phyloP scores from a whole-genome alignment of 2,329 filamentous ascomycete species.

The Chaetomiaceae sp. region DNA sequence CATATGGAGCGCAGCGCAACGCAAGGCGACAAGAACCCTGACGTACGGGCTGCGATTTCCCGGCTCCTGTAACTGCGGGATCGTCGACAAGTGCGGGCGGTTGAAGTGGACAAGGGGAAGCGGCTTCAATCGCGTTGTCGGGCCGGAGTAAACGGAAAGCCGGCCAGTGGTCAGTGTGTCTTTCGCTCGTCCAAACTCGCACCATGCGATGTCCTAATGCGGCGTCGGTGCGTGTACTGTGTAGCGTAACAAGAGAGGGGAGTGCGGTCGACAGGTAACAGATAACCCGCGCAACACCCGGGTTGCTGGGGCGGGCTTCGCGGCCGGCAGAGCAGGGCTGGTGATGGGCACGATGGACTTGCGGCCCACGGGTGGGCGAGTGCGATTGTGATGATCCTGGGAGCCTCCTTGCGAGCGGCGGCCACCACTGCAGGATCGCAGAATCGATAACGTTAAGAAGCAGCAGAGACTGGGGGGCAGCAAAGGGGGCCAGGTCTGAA shows the following conservation, averaged over 20 bases:
- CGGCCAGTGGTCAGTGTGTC: background rate
- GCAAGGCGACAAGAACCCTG: constrained; percentile 3
- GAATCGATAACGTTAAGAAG: constrained; percentile 25
- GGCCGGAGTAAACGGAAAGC: constrained; percentile 4
- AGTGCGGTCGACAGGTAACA: constrained; percentile 3
- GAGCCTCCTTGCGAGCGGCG: constrained; percentile 8
- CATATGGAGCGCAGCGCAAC: constrained; percentile 5
- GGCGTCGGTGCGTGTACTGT: background rate
- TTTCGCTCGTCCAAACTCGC: constrained; percentile 4
- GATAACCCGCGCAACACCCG: constrained; percentile 2
- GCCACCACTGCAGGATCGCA: constrained; percentile 16
- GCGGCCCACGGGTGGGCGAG: too few relatives aligned
- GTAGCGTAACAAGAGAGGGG: background rate
- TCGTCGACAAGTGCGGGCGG: constrained; percentile 11
- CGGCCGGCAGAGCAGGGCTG: constrained; percentile 2
- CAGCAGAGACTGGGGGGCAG: constrained; percentile 1
- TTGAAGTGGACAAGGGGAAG: background rate
- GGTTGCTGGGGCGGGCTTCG: constrained; percentile 9
- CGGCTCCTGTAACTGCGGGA: constrained; percentile 8
- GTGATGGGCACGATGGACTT: too few relatives aligned
- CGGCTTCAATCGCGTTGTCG: constrained; percentile 8
- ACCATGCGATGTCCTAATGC: constrained; percentile 3
- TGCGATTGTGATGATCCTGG: constrained; percentile 8
- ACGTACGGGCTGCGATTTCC: constrained; percentile 14
- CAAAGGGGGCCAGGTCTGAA: constrained; percentile 23